Conservation (phyloP, 306 rosid species). For the barrel medic (Medicago truncatula) region DNA sequence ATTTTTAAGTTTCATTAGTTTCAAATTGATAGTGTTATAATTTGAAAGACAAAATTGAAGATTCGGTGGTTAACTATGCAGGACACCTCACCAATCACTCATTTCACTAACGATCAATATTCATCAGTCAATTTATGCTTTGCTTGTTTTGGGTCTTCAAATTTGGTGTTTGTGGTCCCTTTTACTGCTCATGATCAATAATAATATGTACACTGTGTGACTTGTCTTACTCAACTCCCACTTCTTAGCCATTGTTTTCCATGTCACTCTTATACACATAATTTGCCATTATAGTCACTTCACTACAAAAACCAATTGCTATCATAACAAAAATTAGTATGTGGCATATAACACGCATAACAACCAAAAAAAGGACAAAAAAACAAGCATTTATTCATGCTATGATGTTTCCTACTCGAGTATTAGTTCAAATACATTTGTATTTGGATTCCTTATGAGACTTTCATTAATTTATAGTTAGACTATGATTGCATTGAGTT, state of each 20-base stretch:
- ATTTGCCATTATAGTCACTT: slow-evolving; percentile 36
- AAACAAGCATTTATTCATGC: neutral
- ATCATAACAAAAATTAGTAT: neutral
- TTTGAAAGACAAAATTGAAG: slow-evolving; percentile 9
- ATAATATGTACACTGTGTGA: slow-evolving; percentile 34
- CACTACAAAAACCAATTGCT: slow-evolving; percentile 8
- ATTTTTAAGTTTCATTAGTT: neutral
- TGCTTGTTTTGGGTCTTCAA: slow-evolving; percentile 44
- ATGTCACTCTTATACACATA: slow-evolving; percentile 23
- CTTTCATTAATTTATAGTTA: neutral
- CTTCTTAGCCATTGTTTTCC: slow-evolving; percentile 30
- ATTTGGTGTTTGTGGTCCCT: slow-evolving; percentile 52
- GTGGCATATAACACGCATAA: slow-evolving; percentile 17
- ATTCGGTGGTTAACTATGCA: slow-evolving; percentile 17
- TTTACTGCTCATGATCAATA: slow-evolving; percentile 38
- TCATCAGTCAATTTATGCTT: slow-evolving; percentile 44
- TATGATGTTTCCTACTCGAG: slow-evolving; percentile 12
- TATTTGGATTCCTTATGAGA: neutral
- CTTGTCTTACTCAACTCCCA: slow-evolving; percentile 64
- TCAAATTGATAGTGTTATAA: slow-evolving; percentile 8
- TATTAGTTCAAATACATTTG: neutral
- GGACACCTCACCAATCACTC: slow-evolving; percentile 36
- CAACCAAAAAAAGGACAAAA: neutral
- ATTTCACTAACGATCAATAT: slow-evolving; percentile 6
- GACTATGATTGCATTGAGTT: too few species aligned